Base-by-base conservation (phyloP, 2,329 filamentous ascomycete genomes). In the Bisporella sp. region DNA sequence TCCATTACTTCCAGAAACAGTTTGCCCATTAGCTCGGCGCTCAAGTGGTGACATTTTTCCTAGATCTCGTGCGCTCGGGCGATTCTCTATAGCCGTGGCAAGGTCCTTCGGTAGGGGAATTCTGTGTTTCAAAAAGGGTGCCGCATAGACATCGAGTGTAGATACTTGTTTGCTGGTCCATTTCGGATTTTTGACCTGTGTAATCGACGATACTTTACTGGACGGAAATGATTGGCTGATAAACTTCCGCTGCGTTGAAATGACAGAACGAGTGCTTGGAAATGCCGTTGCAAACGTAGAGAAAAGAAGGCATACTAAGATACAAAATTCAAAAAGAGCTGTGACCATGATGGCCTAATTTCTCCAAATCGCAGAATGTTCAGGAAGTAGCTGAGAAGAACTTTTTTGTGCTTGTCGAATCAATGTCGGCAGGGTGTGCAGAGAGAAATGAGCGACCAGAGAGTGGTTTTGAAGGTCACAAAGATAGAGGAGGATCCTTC, bases 101-200 rank as follows among this genome's bases (percentile, higher is more conserved):
- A 59, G 51, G n/a, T 43, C 43, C 21, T 51, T 12, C 32, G 57
- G 57, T 55, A 59, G 56, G 4, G 41, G 47, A 12, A 50, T 40
- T 12, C 51, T 52, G 39, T 59, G 55, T 31, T 58, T 59, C 8
- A 55, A 21, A 33, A 59, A 59, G 2, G 46, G 47, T 8, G 44
- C 49, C 12, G 57, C 57, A 45, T 58, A 57, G 11, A 59, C 30
- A 21, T 40, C 46, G 4, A 56, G 55, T n/a, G 53, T 50, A 4
- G 51, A 48, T 6, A 57, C 21, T 3, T 46, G 30, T n/a, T 40
- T 28, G 7, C 49, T 47, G 21, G 33, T 48, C 51, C 51, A 56
- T 21, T 56, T 53, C n/a, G 55, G 48, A 46, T 56, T 53, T 33
- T 40, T 49, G 5, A 48, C 47, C 41, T 57, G 55, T n/a, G 8